These are phyloP conservation scores for Cercospora sojina DNA, from an alignment of 2,329 filamentous ascomycete genomes.

Conservation along the genomic window DNA sequence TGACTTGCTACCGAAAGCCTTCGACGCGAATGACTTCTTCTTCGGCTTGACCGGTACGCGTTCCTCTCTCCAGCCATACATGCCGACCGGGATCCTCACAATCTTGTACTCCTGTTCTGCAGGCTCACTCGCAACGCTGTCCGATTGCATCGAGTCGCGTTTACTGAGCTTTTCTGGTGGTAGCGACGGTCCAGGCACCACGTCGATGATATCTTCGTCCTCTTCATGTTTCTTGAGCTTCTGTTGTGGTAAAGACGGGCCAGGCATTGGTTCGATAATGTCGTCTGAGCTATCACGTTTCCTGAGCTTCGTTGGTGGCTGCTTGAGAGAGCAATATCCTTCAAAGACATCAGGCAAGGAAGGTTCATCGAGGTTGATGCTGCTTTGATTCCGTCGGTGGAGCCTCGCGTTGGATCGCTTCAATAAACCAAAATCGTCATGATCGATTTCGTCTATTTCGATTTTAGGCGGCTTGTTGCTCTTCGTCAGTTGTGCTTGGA, in stretches of 20 bases:
- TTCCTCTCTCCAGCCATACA: constrained; percentile 13
- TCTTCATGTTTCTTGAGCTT: neutral
- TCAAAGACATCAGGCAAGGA: neutral
- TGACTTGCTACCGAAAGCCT: neutral
- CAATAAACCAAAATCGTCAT: neutral
- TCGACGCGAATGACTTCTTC: neutral
- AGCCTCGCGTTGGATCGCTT: constrained; percentile 13
- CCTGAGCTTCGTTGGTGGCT: neutral
- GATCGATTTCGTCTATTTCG: neutral
- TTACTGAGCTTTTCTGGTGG: neutral
- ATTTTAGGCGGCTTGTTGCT: neutral
- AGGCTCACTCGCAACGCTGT: neutral
- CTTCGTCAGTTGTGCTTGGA: constrained; percentile 11
- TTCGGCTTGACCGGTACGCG: constrained; percentile 7
- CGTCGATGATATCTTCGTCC: neutral
- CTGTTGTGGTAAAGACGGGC: neutral
- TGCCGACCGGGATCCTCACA: constrained; percentile 13
- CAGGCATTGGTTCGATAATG: neutral
- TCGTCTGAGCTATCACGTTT: neutral
- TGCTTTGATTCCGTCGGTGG: constrained; percentile 3
- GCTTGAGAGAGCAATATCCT: neutral
- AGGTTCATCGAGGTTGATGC: neutral
- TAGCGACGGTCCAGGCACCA: neutral
- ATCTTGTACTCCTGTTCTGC: constrained; percentile 5
- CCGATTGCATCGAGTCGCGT: neutral